phyloP scores from a whole-genome alignment of 1,139 yeast species.

The Pichia sp. region DNA sequence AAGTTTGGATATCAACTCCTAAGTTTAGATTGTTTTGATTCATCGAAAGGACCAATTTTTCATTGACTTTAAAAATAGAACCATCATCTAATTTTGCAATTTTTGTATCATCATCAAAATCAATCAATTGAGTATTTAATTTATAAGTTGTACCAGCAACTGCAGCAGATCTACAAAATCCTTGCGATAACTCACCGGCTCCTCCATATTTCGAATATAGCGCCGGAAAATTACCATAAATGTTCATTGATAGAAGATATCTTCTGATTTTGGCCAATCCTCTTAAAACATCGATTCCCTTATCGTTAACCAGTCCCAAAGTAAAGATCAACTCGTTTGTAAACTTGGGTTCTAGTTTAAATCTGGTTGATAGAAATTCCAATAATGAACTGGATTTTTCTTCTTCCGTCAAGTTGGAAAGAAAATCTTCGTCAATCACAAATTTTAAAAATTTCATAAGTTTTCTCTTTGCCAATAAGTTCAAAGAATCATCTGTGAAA shows the following conservation, averaged over 20 bases:
- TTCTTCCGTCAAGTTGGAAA: background rate
- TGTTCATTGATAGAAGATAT: constrained; percentile 78
- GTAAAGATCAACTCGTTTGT: constrained; percentile 77
- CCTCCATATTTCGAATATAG: constrained; percentile 91
- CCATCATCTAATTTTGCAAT: constrained; percentile 75
- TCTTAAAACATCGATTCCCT: constrained; percentile 54
- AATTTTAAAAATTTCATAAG: constrained; percentile 92
- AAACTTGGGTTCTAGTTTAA: constrained; percentile 67
- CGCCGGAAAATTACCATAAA: constrained; percentile 91
- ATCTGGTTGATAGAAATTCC: constrained; percentile 43
- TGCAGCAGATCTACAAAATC: constrained; percentile 96
- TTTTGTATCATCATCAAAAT: constrained; percentile 57
- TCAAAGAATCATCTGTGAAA: constrained; percentile 78
- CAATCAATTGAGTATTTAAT: constrained; percentile 55
- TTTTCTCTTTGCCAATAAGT: constrained; percentile 69
- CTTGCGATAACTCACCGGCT: constrained; percentile 94
- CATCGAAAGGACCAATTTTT: constrained; percentile 65
- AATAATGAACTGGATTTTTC: constrained; percentile 26
- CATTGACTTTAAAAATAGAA: constrained; percentile 61
- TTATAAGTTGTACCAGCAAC: constrained; percentile 96
- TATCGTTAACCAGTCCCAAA: constrained; percentile 66
- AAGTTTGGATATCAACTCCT: constrained; percentile 26
- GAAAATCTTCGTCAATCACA: constrained; percentile 44
- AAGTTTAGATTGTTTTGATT: constrained; percentile 42
- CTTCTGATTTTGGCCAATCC: constrained; percentile 79